Evolutionary conservation across 805 yeast genomes (phyloP).

Genomic region (Candida wancherniae): DNA sequence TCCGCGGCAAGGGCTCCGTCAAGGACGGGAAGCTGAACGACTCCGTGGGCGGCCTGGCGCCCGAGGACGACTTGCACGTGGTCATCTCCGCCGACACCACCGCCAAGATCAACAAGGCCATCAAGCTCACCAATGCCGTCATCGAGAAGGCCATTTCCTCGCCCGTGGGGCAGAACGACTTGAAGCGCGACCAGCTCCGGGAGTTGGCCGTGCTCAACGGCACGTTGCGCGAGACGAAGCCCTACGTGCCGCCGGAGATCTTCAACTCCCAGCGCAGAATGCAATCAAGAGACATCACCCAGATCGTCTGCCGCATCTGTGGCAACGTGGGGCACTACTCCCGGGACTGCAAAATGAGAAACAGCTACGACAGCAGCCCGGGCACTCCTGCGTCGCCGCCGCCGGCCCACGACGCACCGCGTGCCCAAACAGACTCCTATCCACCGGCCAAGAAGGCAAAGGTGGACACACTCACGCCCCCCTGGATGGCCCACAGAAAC

Average conservation of each 20-base stretch:
- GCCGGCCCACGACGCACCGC: not conserved
- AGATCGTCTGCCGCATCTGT: slow-evolving; percentile 69
- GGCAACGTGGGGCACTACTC: slow-evolving; percentile 84
- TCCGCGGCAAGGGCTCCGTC: slow-evolving; percentile 93
- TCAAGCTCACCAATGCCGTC: slow-evolving; percentile 66
- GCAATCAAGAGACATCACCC: slow-evolving; percentile 43
- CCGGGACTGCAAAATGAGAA: slow-evolving; percentile 62
- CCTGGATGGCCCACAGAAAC: slow-evolving; percentile 4
- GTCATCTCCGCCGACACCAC: slow-evolving; percentile 78
- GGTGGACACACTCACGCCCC: slow-evolving; percentile 1
- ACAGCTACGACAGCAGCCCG: slow-evolving; percentile 1
- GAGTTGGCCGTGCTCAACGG: slow-evolving; percentile 94
- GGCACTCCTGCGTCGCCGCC: slow-evolving; percentile 2
- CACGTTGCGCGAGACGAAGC: slow-evolving; percentile 75
- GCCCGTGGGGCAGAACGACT: slow-evolving; percentile 90
- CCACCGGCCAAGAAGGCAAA: slow-evolving; percentile 1
- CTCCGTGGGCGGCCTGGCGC: slow-evolving; percentile 15
- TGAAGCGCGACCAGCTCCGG: slow-evolving; percentile 84
- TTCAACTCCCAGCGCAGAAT: slow-evolving; percentile 25
- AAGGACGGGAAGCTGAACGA: slow-evolving; percentile 70
- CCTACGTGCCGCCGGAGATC: slow-evolving; percentile 43
- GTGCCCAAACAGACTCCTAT: slow-evolving; percentile 1
- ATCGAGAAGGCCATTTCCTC: slow-evolving; percentile 79
- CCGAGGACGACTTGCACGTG: slow-evolving; percentile 78
- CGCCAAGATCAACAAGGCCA: slow-evolving; percentile 71